Evolutionary conservation across 805 yeast species (phyloP), one percentile per base, ranked within the genome.

Genomic region (Metschnikowia koreensis): DNA sequence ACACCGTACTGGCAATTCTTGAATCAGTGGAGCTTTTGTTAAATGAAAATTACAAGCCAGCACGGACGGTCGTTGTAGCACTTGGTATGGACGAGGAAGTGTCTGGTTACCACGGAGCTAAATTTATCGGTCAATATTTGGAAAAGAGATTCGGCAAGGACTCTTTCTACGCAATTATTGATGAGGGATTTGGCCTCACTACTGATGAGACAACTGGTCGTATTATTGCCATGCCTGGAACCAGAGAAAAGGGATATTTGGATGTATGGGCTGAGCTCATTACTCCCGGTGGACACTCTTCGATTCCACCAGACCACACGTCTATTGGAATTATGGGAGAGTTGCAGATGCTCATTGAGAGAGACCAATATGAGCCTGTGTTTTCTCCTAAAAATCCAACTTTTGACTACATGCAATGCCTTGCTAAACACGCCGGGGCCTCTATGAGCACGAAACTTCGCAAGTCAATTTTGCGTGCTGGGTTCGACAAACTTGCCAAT

Each of bases 181-280:
- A 60, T 33, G 63, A 60, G 34, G 63, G 63, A 17, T 33, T 52
- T 26, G 78, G 82, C 4, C 53, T 71, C 27, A 48, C 52, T 6
- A 40, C 50, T 11, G 73, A 68, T 40, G 54, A 59, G 2, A 64
- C 50, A 49, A 80, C 84, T 12, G 82, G 81, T 16, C 87, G 85
- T 62, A 63, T 61, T 37, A 70, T 78, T 83, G 96, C 64, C 64
- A 69, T 47, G 58, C 75, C 61, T 69, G 83, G 66, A 7, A 65
- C 71, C 2, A 69, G 80, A 16, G 87, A 79, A 37, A 70, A 76
- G 44, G 76, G 76, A 34, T 71, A 81, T 53, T 81, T 84, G 2
- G 68, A 77, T 57, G 59, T 78, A 3, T 54, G 62, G 29, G 71
- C 86, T 40, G 64, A 60, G 27, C 56, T 65, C 41, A 56, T 50